Percentiles rank a stretch among this genome's conserved stretches.
Evolutionary conservation across 371 early-diverging fungal species (phyloP).

Genomic region (Mucor mucedo): DNA sequence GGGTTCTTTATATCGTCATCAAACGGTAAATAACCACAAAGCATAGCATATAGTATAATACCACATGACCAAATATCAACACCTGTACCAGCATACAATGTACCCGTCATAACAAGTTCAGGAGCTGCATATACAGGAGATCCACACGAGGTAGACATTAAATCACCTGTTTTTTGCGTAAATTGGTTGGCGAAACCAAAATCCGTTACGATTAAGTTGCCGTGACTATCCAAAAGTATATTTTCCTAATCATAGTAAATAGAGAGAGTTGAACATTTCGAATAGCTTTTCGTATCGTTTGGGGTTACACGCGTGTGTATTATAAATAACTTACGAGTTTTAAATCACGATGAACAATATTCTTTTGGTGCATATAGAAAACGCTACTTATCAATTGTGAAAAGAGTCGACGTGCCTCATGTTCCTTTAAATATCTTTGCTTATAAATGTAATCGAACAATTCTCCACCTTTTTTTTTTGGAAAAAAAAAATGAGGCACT

Average conservation of each 20-base stretch:
- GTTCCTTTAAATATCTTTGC: constrained; percentile 86
- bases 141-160: constrained; percentile 95
- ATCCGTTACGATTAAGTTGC: constrained; percentile 96
- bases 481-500: constrained; percentile 2
- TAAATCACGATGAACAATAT: constrained; percentile 94
- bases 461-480: constrained; percentile 70
- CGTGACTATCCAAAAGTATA: constrained; percentile 83
- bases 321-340: constrained; percentile 74
- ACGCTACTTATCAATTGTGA: constrained; percentile 92
- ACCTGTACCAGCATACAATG: constrained; percentile 94
- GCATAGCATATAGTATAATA: constrained; percentile 95
- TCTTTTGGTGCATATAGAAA: constrained; percentile 84
- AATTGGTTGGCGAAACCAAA: constrained; percentile 99
- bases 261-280: background rate
- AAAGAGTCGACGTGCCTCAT: constrained; percentile 89
- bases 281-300: background rate
- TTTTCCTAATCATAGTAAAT: constrained; percentile 84
- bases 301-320: background rate
- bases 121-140: constrained; percentile 99
- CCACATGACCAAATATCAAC: constrained; percentile 98
- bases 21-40: constrained; percentile 97
- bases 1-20: constrained; percentile 98
- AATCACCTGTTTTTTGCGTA: constrained; percentile 64
- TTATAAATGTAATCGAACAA: constrained; percentile 95
- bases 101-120: constrained; percentile 95